phyloP scores from a whole-genome alignment of 495 filamentous ascomycete genomes.

The Xylaria telfairii region DNA sequence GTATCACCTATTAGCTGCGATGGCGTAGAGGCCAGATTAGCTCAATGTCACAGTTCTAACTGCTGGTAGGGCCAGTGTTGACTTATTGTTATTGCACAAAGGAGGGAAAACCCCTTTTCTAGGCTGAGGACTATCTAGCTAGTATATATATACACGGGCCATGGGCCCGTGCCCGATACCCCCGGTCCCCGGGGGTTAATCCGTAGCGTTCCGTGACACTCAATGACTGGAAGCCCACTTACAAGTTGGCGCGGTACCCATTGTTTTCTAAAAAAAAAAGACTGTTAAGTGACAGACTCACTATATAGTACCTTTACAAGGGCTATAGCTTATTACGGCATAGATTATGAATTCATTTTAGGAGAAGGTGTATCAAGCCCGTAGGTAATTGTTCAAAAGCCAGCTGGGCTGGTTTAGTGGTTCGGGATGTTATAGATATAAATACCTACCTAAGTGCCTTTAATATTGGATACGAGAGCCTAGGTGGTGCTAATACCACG shows the following conservation, averaged over 20 bases:
- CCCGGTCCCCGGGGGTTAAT: too few relatives aligned
- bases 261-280: neutral
- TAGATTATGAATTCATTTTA: neutral
- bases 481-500: neutral
- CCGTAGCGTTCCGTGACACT: too few relatives aligned
- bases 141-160: too few relatives aligned
- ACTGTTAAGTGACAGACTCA: neutral
- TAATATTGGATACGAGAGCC: neutral
- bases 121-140: too few relatives aligned
- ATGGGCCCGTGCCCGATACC: too few relatives aligned
- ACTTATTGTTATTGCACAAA: too few relatives aligned
- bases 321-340: too few relatives aligned
- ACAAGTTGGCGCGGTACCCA: conserved; percentile 5
- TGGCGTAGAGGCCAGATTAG: conserved; percentile 4
- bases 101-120: too few relatives aligned
- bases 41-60: too few relatives aligned
- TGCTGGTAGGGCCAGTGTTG: too few relatives aligned
- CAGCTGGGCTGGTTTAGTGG: neutral
- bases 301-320: neutral
- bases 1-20: conserved; percentile 31
- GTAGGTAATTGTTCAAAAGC: neutral
- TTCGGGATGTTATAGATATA: neutral
- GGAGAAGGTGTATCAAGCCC: neutral
- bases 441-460: neutral
- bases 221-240: conserved; percentile 29